phyloP scores from a whole-genome alignment of 768 basidiomycete species.

The Sarcomyxa edulis region DNA sequence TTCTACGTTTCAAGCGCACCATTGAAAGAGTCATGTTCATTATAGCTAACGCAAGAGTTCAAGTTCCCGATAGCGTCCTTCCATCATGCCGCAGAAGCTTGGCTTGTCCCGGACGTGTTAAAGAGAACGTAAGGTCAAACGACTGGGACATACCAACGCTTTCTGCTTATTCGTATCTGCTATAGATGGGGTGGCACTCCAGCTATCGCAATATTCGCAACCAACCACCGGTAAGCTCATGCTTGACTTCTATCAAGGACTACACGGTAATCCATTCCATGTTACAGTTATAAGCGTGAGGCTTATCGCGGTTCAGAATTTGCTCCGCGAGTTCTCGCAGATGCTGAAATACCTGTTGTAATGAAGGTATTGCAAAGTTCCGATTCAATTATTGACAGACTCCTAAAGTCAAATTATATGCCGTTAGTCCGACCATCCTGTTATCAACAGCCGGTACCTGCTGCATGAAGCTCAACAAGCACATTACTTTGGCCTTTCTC shows the following conservation, averaged over 20 bases:
- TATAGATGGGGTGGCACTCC: slow-evolving; percentile 50
- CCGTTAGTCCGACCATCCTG: slow-evolving; percentile 56
- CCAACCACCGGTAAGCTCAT: slow-evolving; percentile 50
- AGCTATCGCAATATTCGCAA: slow-evolving; percentile 76
- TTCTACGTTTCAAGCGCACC: neutral
- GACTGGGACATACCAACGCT: neutral
- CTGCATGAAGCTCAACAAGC: slow-evolving; percentile 70
- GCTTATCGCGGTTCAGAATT: slow-evolving; percentile 73
- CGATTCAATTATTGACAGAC: too few relatives aligned
- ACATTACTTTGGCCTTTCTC: slow-evolving; percentile 59
- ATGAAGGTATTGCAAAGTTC: too few relatives aligned
- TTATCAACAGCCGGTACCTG: slow-evolving; percentile 61
- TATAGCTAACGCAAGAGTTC: slow-evolving; percentile 85
- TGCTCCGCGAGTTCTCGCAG: slow-evolving; percentile 70
- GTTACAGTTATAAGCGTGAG: slow-evolving; percentile 39
- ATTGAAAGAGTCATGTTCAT: neutral
- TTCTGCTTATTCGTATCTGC: neutral
- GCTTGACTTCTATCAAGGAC: neutral
- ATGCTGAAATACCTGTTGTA: slow-evolving; percentile 64
- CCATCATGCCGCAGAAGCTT: slow-evolving; percentile 87
- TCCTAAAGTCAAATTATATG: too few relatives aligned
- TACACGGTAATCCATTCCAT: neutral
- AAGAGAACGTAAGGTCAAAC: slow-evolving; percentile 61
- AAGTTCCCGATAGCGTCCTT: slow-evolving; percentile 77
- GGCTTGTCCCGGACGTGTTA: slow-evolving; percentile 78